These are phyloP conservation scores for Crassisporium funariophilum DNA, from an alignment of 768 basidiomycete species.

Conservation along the genomic window DNA sequence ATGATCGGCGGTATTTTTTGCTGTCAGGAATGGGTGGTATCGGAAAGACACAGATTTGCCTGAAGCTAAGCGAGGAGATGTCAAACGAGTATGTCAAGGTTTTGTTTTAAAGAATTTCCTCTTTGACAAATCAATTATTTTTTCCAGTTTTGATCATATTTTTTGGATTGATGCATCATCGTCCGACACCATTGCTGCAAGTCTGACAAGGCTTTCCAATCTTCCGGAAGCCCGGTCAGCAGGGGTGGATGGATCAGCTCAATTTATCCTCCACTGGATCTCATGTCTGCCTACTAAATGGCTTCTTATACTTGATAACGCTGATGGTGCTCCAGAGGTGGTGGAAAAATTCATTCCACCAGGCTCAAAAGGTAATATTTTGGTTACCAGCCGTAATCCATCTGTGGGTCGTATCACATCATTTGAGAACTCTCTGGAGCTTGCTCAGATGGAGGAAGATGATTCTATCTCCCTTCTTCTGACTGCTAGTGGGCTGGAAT, in stretches of 20 bases:
- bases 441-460: slow-evolving; percentile 17
- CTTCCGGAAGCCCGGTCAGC: no score
- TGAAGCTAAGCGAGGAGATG: no score
- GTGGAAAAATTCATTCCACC: slow-evolving; percentile 18
- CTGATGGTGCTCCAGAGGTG: slow-evolving; percentile 13
- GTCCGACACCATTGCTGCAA: no score
- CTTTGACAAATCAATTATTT: no score
- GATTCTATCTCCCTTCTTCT: slow-evolving; percentile 20
- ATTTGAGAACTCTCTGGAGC: slow-evolving; percentile 3
- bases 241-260: slow-evolving; percentile 1
- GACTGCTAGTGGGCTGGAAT: slow-evolving; percentile 11
- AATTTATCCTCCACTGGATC: slow-evolving; percentile 14
- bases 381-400: slow-evolving; percentile 20
- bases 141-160: no score
- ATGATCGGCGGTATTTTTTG: no score
- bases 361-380: slow-evolving; percentile 18
- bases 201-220: no score
- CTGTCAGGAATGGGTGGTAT: no score
- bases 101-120: no score
- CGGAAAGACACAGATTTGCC: no score
- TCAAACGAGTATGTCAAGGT: no score
- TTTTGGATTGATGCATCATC: no score
- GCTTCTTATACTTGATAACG: slow-evolving; percentile 22
- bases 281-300: slow-evolving; percentile 10
- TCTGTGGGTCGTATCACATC: slow-evolving; percentile 7